Percentiles rank a stretch among this genome's conserved stretches.
Evolutionary conservation across 2,329 filamentous ascomycete genomes (phyloP).

Genomic region (Raffaelea ambrosiae): DNA sequence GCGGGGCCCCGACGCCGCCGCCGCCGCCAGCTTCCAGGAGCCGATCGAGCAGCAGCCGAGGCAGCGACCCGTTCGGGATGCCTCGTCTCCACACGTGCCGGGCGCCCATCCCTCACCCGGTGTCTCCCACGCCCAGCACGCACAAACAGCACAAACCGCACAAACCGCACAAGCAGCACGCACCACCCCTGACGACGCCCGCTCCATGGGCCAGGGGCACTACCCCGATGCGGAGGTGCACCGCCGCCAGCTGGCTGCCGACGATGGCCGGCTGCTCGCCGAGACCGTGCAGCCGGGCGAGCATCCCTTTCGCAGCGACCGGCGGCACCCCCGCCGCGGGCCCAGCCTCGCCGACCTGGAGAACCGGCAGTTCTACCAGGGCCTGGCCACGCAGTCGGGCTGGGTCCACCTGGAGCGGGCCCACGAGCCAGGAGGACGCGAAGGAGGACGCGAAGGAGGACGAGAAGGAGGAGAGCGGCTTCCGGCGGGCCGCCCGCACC

Average conservation of each 20-base stretch:
- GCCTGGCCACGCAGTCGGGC: slow-evolving; percentile 2
- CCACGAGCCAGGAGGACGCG: not conserved
- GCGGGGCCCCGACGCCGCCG: not conserved
- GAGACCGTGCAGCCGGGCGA: not conserved
- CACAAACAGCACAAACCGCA: no score
- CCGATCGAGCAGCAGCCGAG: no score
- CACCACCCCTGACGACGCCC: no score
- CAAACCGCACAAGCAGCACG: no score
- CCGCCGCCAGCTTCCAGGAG: not conserved
- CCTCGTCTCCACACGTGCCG: no score
- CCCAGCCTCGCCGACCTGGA: slow-evolving; percentile 27
- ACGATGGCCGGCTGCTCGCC: not conserved
- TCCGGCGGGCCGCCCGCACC: not conserved
- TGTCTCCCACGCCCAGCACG: no score
- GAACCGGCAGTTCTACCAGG: slow-evolving; percentile 21
- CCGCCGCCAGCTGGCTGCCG: slow-evolving; percentile 1
- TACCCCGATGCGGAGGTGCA: not conserved
- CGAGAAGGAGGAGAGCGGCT: not conserved
- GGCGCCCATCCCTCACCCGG: no score
- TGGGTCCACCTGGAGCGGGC: slow-evolving; percentile 8
- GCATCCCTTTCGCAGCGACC: not conserved
- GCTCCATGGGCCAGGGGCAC: no score
- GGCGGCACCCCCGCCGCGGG: not conserved
- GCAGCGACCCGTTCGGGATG: no score
- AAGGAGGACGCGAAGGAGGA: not conserved